These are phyloP conservation scores for Tricholoma saponaceum DNA, from an alignment of 768 basidiomycete genomes.

Conservation along the genomic window DNA sequence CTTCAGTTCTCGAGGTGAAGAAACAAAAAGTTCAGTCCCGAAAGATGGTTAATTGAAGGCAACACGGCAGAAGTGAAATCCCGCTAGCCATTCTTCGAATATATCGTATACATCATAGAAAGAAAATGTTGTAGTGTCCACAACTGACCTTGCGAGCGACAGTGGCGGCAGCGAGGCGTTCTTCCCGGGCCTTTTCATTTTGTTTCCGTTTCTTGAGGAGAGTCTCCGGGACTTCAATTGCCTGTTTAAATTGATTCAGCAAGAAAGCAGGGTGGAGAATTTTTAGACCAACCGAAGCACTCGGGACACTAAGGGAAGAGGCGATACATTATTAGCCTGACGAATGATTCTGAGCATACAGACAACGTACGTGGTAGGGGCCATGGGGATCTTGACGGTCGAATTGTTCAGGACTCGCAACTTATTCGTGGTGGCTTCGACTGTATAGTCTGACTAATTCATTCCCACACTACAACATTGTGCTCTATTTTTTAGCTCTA, in stretches of 20 bases:
- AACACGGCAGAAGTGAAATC: constrained; percentile 55
- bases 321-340: constrained; percentile 8
- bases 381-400: constrained; percentile 45
- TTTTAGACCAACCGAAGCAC: constrained; percentile 44
- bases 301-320: constrained; percentile 40
- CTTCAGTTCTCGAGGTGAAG: not conserved
- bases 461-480: too few species aligned
- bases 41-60: constrained; percentile 91
- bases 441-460: constrained; percentile 41
- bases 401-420: too few species aligned
- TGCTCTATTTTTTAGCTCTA: too few species aligned
- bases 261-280: constrained; percentile 3
- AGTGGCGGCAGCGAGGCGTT: constrained; percentile 77
- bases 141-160: constrained; percentile 84
- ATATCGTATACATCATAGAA: constrained; percentile 80
- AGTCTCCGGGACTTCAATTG: constrained; percentile 98
- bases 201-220: constrained; percentile 99
- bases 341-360: not conserved
- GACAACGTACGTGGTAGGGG: constrained; percentile 51
- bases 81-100: constrained; percentile 78
- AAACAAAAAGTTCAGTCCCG: constrained; percentile 62
- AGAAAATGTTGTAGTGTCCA: constrained; percentile 12
- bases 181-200: constrained; percentile 94
- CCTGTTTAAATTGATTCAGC: constrained; percentile 39
- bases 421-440: constrained; percentile 40